These are phyloP conservation scores for Aquilaria agallochum DNA, from an alignment of 441 rosid genomes.

Conservation along the genomic window DNA sequence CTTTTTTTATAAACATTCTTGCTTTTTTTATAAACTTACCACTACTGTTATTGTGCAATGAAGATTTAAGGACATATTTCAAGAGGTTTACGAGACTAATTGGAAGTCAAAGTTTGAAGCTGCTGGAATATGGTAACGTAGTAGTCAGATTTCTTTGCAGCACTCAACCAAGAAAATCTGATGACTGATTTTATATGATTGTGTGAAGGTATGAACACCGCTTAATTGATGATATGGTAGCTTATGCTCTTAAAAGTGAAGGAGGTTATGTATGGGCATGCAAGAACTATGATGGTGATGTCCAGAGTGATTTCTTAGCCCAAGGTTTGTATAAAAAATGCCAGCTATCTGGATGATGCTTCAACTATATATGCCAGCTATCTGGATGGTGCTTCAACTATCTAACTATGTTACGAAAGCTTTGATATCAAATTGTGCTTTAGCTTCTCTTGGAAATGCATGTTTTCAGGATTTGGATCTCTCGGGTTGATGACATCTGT, in stretches of 20 bases:
- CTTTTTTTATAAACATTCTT: background rate
- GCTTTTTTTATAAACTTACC: background rate
- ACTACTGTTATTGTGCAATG: constrained; percentile 14
- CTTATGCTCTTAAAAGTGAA: constrained; percentile 93
- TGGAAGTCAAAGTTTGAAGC: constrained; percentile 93
- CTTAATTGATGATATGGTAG: constrained; percentile 99
- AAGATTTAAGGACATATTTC: constrained; percentile 98
- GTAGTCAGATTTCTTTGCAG: background rate
- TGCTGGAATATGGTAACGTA: constrained; percentile 78
- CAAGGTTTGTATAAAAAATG: constrained; percentile 66
- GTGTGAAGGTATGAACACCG: constrained; percentile 95
- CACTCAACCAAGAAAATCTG: background rate
- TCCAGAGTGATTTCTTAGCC: constrained; percentile 95
- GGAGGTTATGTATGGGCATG: constrained; percentile 99
- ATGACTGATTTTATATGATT: constrained; percentile 8
- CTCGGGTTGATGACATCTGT: constrained; percentile 98
- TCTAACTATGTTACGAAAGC: too few species aligned
- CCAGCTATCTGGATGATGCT: background rate
- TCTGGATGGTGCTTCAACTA: background rate
- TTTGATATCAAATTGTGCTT: too few species aligned
- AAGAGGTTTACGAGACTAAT: constrained; percentile 84
- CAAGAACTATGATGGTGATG: constrained; percentile 99
- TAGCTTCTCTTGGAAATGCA: background rate
- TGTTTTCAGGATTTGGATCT: constrained; percentile 78
- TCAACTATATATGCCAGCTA: background rate